Evolutionary conservation across 768 basidiomycete genomes (phyloP), one percentile per base, ranked within the genome.

Genomic region (Auriscalpium microsporum): DNA sequence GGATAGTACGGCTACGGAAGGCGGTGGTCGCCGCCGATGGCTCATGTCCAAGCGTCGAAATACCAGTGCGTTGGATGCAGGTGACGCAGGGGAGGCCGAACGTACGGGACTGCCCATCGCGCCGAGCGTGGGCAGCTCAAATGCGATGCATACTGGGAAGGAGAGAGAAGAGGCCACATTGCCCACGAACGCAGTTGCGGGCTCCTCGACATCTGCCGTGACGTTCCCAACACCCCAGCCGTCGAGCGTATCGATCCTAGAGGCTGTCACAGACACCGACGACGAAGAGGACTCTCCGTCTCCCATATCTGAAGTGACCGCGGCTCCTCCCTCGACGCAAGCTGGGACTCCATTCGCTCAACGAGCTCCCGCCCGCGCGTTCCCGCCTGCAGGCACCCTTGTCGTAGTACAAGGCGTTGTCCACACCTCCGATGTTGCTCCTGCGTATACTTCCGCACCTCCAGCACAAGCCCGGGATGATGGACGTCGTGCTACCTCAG

Each of bases 361-460:
- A 33, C 63, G 61, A 11, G 44, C 54, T 23, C 47, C 54, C 17
- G 42, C 60, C n/a, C 71, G 79, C 19, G 76, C 77, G 53, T 87
- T 87, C 64, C 85, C 86, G 37, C 82, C 86, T 0, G 82, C 86
- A 0, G 86, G 87, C 13, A 88, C 87, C 2, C 76, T 90, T 3
- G 87, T 90, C 23, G 86, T 90, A 37, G 87, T 90, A 0, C 87
- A 90, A 68, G 87, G 87, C 49, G 86, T 89, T 42, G 87, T 89
- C 1, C 86, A 89, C 58, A 88, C 87, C 0, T 83, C 84, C 4
- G 86, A 88, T 67, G 76, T 79, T 28, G 75, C 82, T 1, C 40
- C 67, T 48, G 38, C 63, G 17, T 45, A 59, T 23, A 58, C 48
- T 55, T 51, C 42, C 35, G 44, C 58, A 23, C 61, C 48, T 19